phyloP scores from a whole-genome alignment of 805 yeast species.

The Teunomyces gatunensis region DNA sequence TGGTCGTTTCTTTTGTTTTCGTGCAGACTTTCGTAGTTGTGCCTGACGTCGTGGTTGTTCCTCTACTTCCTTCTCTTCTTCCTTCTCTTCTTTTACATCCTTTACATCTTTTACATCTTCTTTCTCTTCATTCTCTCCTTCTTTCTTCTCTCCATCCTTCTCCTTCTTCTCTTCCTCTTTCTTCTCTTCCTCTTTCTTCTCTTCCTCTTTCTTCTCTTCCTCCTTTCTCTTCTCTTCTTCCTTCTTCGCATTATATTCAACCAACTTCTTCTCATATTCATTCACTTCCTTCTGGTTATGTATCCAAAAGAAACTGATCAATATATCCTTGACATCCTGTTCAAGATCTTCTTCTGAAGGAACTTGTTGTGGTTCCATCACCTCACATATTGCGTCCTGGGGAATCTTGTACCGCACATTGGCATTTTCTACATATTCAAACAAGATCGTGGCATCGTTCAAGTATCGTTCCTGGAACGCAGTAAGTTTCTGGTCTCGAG shows the following conservation, averaged over 20 bases:
- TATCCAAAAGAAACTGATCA: constrained; percentile 48
- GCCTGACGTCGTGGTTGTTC: constrained; percentile 6
- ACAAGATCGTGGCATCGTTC: constrained; percentile 67
- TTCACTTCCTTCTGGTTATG: constrained; percentile 52
- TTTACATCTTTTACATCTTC: too few relatives aligned
- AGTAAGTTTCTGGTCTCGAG: constrained; percentile 59
- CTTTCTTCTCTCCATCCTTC: constrained; percentile 17
- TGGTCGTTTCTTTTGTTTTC: constrained; percentile 12
- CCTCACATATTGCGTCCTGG: constrained; percentile 71
- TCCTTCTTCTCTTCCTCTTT: constrained; percentile 20
- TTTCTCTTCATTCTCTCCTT: constrained; percentile 11
- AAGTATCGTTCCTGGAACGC: constrained; percentile 75
- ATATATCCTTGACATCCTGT: constrained; percentile 33
- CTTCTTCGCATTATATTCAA: constrained; percentile 25
- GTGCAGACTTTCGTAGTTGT: constrained; percentile 8
- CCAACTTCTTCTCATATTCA: constrained; percentile 38
- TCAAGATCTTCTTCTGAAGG: constrained; percentile 8
- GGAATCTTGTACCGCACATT: constrained; percentile 75
- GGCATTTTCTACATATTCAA: constrained; percentile 82
- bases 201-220: constrained; percentile 16
- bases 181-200: constrained; percentile 21
- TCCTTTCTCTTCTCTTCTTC: constrained; percentile 22
- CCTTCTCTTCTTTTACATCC: too few relatives aligned
- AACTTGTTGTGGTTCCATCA: constrained; percentile 20
- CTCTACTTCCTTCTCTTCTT: background rate